Conservation (phyloP, 768 basidiomycete genomes). For the Rhizopogon vulgaris region DNA sequence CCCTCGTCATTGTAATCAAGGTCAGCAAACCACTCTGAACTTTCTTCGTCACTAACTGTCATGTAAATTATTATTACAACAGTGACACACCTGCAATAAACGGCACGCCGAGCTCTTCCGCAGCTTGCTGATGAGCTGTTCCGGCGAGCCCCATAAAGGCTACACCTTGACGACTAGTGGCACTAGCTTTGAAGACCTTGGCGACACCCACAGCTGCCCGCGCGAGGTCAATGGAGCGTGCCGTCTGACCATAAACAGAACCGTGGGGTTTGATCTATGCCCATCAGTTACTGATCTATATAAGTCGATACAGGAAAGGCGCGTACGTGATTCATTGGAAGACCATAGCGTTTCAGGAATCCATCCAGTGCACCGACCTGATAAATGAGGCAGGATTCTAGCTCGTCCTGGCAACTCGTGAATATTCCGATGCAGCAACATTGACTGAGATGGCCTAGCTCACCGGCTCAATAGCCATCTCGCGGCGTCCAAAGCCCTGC, state of each 20-base stretch:
- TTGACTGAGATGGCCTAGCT: slow-evolving; percentile 5
- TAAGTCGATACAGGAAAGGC: not conserved
- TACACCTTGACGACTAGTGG: slow-evolving; percentile 23
- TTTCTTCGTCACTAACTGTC: not conserved
- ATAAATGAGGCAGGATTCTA: slow-evolving; percentile 52
- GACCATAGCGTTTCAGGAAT: slow-evolving; percentile 47
- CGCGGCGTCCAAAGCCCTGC: slow-evolving; percentile 61
- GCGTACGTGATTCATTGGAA: slow-evolving; percentile 52
- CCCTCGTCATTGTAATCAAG: slow-evolving; percentile 53
- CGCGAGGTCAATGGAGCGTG: slow-evolving; percentile 49
- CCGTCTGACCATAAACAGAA: slow-evolving; percentile 54
- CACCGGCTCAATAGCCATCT: slow-evolving; percentile 58
- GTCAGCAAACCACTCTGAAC: slow-evolving; percentile 61
- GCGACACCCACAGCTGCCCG: slow-evolving; percentile 48
- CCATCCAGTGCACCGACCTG: slow-evolving; percentile 63
- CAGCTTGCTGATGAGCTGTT: slow-evolving; percentile 53
- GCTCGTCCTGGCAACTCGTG: slow-evolving; percentile 38
- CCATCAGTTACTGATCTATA: not conserved
- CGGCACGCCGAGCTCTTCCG: slow-evolving; percentile 45
- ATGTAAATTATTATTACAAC: not conserved
- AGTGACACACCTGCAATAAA: slow-evolving; percentile 52
- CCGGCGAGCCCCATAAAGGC: slow-evolving; percentile 61
- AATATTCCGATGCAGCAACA: not conserved
- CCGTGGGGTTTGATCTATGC: slow-evolving; percentile 56
- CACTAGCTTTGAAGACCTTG: slow-evolving; percentile 38